Evolutionary conservation across 139 green algal genomes (phyloP), one percentile per base, ranked within the genome.

Genomic region (Chlamydomonas sphaeroides): DNA sequence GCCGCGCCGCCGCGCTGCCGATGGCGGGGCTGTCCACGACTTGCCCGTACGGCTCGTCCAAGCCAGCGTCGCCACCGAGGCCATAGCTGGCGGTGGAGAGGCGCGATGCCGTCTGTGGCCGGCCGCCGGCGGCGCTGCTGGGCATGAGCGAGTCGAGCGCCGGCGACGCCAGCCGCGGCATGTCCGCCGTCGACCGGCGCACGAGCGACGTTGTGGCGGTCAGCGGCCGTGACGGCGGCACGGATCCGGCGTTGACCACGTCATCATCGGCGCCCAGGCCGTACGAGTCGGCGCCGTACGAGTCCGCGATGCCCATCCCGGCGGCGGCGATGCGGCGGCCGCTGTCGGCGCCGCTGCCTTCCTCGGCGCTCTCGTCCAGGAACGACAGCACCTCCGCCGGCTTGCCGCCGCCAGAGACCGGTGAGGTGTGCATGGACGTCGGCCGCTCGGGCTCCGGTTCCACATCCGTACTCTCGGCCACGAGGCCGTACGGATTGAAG

Each of bases 301-400:
- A 35, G 11, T 35, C 59, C 8, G 1, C 4, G 2, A 39, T n/a
- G 7, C 30, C n/a, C 30, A 36, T 0, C 14, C 59, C n/a, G 23
- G 10, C 51, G 20, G 3, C 59, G 10, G 3, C 41, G 56, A 53
- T 23, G 39, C 71, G 15, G 21, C 23, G 15, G 30, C 51, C 51
- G 71, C 51, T 53, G 41, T 32, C 51, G 26, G 21, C 18, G 11
- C 72, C 49, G 53, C 36, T 41, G 41, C 59, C 59, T 15, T 11
- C 28, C 32, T 45, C 32, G 75, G 32, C 26, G 42, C 41, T 42
- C 0, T 38, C 20, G 62, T 82, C 75, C 53, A 82, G 75, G 75
- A 82, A 82, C 38, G 56, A 71, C 20, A 82, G 75, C 42, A 82
- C 75, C 75, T 82, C 61, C 0, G 75, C 75, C 23, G 62, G 41